Percentiles rank a stretch among this genome's conserved stretches.
phyloP scores from a whole-genome alignment of 306 rosid species.

The Castanospermum australe region DNA sequence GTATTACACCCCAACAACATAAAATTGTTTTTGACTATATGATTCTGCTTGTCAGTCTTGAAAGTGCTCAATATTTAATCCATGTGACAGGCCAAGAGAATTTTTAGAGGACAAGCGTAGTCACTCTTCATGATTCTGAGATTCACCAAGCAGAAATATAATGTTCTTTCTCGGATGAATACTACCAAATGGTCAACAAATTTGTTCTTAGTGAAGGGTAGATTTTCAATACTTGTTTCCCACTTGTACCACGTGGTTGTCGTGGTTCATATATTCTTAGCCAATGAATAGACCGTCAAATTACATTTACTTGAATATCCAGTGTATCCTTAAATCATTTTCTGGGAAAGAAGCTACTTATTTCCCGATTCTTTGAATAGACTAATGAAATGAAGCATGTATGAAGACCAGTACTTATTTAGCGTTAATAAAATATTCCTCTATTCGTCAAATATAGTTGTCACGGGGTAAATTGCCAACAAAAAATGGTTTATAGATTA shows the following conservation, averaged over 20 bases:
- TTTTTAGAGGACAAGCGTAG: slow-evolving; percentile 41
- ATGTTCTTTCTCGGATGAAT: slow-evolving; percentile 10
- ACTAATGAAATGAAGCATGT: slow-evolving; percentile 12
- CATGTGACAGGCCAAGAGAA: slow-evolving; percentile 62
- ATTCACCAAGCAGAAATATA: slow-evolving; percentile 17
- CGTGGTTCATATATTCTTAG: slow-evolving; percentile 13
- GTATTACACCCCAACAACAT: not conserved
- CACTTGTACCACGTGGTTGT: not conserved
- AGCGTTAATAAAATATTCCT: not conserved
- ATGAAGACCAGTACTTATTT: not conserved
- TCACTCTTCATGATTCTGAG: slow-evolving; percentile 23
- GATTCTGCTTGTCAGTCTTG: slow-evolving; percentile 19
- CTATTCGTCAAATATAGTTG: slow-evolving; percentile 1
- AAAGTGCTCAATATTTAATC: slow-evolving; percentile 22
- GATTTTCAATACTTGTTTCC: slow-evolving; percentile 7
- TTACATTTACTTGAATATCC: slow-evolving; percentile 17
- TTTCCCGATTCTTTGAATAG: slow-evolving; percentile 26
- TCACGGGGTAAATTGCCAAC: not conserved
- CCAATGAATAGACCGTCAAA: slow-evolving; percentile 7
- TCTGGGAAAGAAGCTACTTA: slow-evolving; percentile 23
- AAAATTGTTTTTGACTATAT: slow-evolving; percentile 6
- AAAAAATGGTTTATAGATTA: not conserved
- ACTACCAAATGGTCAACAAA: slow-evolving; percentile 21
- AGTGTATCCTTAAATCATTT: slow-evolving; percentile 16
- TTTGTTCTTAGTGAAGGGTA: not conserved